Evolutionary conservation across 1,284 basidiomycete species (phyloP), one percentile per base, ranked within the genome.

Genomic region (Austroboletus novae-zelandiae): DNA sequence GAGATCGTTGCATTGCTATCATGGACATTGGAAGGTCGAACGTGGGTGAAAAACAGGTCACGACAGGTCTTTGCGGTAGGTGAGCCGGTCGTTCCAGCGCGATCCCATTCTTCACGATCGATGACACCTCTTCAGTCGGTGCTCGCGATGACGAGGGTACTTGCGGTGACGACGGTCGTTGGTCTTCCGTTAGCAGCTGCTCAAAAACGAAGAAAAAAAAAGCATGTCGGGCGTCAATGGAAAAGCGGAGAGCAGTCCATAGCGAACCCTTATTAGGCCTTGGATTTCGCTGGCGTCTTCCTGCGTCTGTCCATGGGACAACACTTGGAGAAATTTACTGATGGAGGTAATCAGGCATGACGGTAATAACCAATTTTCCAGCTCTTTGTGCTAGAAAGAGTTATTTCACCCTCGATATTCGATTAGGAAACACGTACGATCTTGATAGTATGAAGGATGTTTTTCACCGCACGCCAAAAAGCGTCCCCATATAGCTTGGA

Each of bases 181-280:
- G 55, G 54, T 62, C 51, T 57, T 66, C 60, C 48, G 60, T 55
- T 55, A 83, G 63, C 47, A 73, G 71, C 82, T 84, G 74, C 67
- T 71, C 68, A 78, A 27, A 27, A 79, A 74, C 51, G 69, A 67
- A 75, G 66, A 74, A 73, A 70, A 72, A 66, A 73, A 70, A 72
- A 66, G 68, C 46, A 58, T 58, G 74, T 78, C 71, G 71, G 74
- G 69, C 60, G 74, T 65, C 72, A 70, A 67, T 61, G 61, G 70
- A 63, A 60, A 69, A 65, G 72, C 7, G 63, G 72, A 71, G 73
- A 73, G 71, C 64, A 68, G 76, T 69, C 75, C 74, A 73, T 65
- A 77, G 80, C 84, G 78, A 83, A 86, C 83, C 82, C 77, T 84
- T 53, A 80, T 79, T 50, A 82, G 72, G 57, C 68, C 71, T 69